Evolutionary conservation across 1,139 yeast species (phyloP).

Genomic region (Sugiyamaella paludigena): DNA sequence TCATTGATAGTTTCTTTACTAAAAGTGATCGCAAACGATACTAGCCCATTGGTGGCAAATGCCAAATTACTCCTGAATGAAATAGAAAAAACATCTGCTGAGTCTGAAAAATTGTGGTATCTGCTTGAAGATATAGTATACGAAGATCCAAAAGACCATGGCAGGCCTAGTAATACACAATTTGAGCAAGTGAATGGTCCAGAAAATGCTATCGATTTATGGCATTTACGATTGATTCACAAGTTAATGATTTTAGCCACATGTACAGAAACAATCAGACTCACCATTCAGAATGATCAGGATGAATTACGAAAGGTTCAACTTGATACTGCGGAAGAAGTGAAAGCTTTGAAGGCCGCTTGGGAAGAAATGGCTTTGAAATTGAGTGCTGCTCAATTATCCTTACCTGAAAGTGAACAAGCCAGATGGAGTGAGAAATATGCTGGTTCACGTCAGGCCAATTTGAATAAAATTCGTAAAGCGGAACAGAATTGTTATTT

Average conservation of each 20-base stretch:
- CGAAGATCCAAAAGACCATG: slow-evolving; percentile 2
- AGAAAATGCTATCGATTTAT: slow-evolving; percentile 12
- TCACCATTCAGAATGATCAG: slow-evolving; percentile 34
- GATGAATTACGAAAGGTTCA: slow-evolving; percentile 31
- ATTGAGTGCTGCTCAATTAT: slow-evolving; percentile 26
- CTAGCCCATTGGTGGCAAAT: slow-evolving; percentile 28
- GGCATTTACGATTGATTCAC: slow-evolving; percentile 10
- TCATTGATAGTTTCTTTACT: slow-evolving; percentile 36
- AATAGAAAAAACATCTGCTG: slow-evolving; percentile 35
- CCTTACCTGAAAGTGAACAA: slow-evolving; percentile 18
- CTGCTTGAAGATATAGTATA: slow-evolving; percentile 7
- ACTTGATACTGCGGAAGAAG: slow-evolving; percentile 28
- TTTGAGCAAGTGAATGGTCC: slow-evolving; percentile 1
- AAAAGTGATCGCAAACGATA: slow-evolving; percentile 35
- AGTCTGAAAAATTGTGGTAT: slow-evolving; percentile 34
- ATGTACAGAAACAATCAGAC: slow-evolving; percentile 36
- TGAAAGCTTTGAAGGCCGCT: slow-evolving; percentile 27
- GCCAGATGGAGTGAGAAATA: slow-evolving; percentile 28
- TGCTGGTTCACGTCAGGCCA: slow-evolving; percentile 26
- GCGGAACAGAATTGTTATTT: slow-evolving; percentile 31
- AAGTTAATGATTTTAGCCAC: slow-evolving; percentile 32
- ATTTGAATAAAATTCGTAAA: slow-evolving; percentile 27
- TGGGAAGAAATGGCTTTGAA: slow-evolving; percentile 32
- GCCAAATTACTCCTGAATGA: slow-evolving; percentile 28
- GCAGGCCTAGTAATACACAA: background rate